Evolutionary conservation across 768 basidiomycete genomes (phyloP), one percentile per base, ranked within the genome.

Genomic region (Amanita fuliginea): DNA sequence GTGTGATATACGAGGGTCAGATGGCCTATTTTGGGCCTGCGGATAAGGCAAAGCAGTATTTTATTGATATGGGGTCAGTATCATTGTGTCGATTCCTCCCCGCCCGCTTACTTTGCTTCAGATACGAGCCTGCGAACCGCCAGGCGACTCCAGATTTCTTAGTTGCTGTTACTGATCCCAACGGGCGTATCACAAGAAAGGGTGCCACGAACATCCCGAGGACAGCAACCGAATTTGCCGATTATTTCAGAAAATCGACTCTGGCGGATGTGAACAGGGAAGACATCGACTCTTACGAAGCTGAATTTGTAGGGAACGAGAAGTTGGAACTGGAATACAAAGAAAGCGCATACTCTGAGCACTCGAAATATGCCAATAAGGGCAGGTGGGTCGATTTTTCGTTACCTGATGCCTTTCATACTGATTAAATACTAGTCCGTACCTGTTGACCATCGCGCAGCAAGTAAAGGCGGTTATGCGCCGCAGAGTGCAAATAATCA

Each of bases 1-100:
- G 84, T 58, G 71, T 91, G 42, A 74, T 92, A 56, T 79, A 84
- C 60, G 83, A 83, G 57, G 84, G 86, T 9, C 67, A 71, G 22
- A 80, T 83, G 73, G 77, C 77, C 11, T 92, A 84, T 67, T 90
- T 76, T 51, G 89, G 88, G 0, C 79, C 78, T 2, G 77, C 78
- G 8, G 63, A 72, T 41, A 62, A 75, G 43, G 89, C 87, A 0
- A 67, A 78, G 16, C 70, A 77, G 54, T 89, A 91, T 63, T 89
- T 92, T 66, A 72, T 83, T 49, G 74, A 80, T 53, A 75, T 86
- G 72, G 79, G 80, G 11, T 42, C 3, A 22, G 42, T 9, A 16
- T 8, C 3, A 28, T 28, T 16, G 2, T 14, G 3, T 8, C 42
- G 2, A 30, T 30, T 16, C 14, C 16, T 14, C 13, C 6, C 22